A percentile compares a stretch with the other conserved stretches of the same genome.
phyloP scores from a whole-genome alignment of 2,329 filamentous ascomycete genomes.

The Apiospora arundinis region DNA sequence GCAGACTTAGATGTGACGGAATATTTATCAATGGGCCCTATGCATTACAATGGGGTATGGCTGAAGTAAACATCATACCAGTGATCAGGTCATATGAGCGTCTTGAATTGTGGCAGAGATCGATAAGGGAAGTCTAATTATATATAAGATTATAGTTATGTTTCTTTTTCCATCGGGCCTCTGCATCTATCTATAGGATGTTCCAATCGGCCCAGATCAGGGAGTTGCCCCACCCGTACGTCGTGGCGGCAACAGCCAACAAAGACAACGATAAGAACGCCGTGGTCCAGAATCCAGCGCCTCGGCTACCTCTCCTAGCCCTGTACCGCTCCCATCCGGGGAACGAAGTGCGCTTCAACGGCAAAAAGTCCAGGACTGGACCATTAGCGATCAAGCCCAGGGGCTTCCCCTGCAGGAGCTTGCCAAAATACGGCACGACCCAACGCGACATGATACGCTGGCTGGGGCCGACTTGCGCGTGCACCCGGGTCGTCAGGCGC shows the following conservation, averaged over 20 bases:
- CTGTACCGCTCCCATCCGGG: not conserved
- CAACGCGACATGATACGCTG: not conserved
- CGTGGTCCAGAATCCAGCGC: not conserved
- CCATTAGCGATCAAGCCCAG: not conserved
- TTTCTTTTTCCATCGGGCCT: no score
- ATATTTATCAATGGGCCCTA: no score
- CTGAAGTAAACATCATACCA: not conserved
- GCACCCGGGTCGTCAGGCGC: not conserved
- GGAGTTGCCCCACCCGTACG: not conserved
- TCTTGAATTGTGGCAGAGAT: no score
- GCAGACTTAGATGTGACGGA: no score
- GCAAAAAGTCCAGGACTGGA: not conserved
- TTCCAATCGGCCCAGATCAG: not conserved
- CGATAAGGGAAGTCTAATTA: no score
- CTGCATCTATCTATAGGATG: no score
- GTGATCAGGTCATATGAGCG: no score
- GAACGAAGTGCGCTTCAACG: not conserved
- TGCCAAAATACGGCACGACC: not conserved
- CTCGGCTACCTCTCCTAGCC: not conserved
- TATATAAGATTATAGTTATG: no score
- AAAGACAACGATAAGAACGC: not conserved
- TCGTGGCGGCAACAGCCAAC: not conserved
- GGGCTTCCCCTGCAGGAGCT: not conserved
- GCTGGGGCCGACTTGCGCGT: not conserved
- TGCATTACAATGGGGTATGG: no score